Conservation (phyloP, 2,329 filamentous ascomycete genomes). For the Arthrobotrys pseudoclavata region DNA sequence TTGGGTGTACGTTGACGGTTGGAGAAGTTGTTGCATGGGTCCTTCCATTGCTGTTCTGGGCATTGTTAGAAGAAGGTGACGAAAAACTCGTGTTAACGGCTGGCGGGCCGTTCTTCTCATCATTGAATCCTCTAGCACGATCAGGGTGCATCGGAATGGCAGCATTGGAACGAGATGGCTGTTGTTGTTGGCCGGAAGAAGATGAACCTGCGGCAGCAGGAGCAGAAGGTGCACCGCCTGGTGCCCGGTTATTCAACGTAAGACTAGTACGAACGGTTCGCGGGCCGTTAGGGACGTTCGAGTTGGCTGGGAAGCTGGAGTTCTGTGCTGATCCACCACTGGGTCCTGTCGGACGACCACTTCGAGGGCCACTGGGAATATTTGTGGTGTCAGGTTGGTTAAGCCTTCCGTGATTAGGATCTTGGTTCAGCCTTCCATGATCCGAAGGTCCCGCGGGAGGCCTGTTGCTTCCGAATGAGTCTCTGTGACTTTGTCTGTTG, state of each 20-base stretch:
- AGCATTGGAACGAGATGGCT: slow-evolving; percentile 6
- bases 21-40: slow-evolving; percentile 40
- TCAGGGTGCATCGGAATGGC: slow-evolving; percentile 59
- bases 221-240: slow-evolving; percentile 31
- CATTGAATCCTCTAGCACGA: slow-evolving; percentile 41
- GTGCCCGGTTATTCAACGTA: slow-evolving; percentile 46
- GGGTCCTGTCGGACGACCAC: slow-evolving; percentile 40
- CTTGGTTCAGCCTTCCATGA: slow-evolving; percentile 61
- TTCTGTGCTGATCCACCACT: slow-evolving; percentile 41
- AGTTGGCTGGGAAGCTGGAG: slow-evolving; percentile 23
- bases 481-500: slow-evolving; percentile 47
- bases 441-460: slow-evolving; percentile 50
- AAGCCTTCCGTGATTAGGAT: slow-evolving; percentile 63
- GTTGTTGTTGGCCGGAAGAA: slow-evolving; percentile 18
- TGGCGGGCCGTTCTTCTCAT: slow-evolving; percentile 14
- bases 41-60: slow-evolving; percentile 52
- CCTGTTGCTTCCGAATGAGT: slow-evolving; percentile 58
- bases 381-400: slow-evolving; percentile 62
- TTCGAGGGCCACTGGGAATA: slow-evolving; percentile 62
- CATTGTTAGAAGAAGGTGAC: slow-evolving; percentile 23
- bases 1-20: slow-evolving; percentile 52
- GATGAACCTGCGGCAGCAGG: slow-evolving; percentile 22
- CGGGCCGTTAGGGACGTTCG: slow-evolving; percentile 62
- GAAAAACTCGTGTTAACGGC: slow-evolving; percentile 48
- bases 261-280: slow-evolving; percentile 59